Evolutionary conservation across 768 basidiomycete species (phyloP).

Genomic region (Mycena vitilis): DNA sequence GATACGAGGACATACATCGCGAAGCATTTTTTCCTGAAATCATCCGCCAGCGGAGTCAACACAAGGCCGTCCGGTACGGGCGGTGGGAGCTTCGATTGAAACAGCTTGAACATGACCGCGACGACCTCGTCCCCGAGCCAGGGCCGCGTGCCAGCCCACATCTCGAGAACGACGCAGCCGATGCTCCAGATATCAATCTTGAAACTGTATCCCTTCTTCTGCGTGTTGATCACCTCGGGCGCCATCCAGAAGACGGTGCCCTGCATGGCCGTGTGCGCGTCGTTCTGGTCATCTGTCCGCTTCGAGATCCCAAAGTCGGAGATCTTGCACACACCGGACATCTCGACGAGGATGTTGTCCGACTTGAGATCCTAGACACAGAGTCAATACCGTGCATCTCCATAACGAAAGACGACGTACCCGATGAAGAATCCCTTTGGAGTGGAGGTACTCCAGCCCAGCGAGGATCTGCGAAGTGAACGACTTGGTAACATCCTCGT

Average conservation of each 20-base stretch:
- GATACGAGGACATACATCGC: slow-evolving; percentile 71
- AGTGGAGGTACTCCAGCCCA: slow-evolving; percentile 94
- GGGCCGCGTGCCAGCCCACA: slow-evolving; percentile 97
- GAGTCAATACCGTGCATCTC: not conserved
- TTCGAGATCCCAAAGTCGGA: slow-evolving; percentile 99
- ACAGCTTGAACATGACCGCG: slow-evolving; percentile 96
- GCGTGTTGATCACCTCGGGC: slow-evolving; percentile 90
- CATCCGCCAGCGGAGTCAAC: slow-evolving; percentile 79
- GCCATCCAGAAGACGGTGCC: slow-evolving; percentile 99
- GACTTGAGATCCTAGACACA: slow-evolving; percentile 88
- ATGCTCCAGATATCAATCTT: slow-evolving; percentile 99
- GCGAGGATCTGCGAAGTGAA: slow-evolving; percentile 93
- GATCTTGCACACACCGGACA: slow-evolving; percentile 93
- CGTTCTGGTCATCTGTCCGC: slow-evolving; percentile 87
- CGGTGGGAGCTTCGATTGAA: slow-evolving; percentile 85
- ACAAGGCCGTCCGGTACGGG: slow-evolving; percentile 89
- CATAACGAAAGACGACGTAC: slow-evolving; percentile 52
- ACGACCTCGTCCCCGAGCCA: slow-evolving; percentile 93
- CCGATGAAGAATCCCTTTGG: slow-evolving; percentile 91
- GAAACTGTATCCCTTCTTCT: slow-evolving; percentile 92
- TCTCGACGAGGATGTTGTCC: slow-evolving; percentile 97
- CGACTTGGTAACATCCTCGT: slow-evolving; percentile 90
- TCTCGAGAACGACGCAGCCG: slow-evolving; percentile 98
- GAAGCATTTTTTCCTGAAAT: slow-evolving; percentile 91
- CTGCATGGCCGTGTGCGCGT: slow-evolving; percentile 94